phyloP scores from a whole-genome alignment of 441 rosid genomes.

The Erodium texanum region DNA sequence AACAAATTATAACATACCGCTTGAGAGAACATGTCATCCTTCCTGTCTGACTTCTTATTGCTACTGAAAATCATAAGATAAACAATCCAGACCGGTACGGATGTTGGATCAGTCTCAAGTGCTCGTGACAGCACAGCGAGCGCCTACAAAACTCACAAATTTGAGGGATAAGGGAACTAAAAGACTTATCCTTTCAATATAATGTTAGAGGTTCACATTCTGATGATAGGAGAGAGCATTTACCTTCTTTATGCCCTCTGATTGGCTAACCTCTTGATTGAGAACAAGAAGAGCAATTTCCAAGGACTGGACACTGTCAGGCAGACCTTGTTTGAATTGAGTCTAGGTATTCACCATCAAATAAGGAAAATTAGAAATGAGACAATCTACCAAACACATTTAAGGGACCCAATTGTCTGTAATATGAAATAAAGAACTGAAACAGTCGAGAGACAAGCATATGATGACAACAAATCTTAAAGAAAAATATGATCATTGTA shows the following conservation, averaged over 20 bases:
- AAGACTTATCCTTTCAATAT: slow-evolving; percentile 4
- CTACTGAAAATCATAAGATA: slow-evolving; percentile 62
- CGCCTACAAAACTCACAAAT: slow-evolving; percentile 47
- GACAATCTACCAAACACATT: slow-evolving; percentile 17
- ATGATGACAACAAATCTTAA: not conserved
- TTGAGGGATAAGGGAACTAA: slow-evolving; percentile 19
- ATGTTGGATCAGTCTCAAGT: slow-evolving; percentile 63
- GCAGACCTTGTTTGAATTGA: slow-evolving; percentile 45
- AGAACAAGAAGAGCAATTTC: slow-evolving; percentile 72
- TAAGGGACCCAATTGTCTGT: slow-evolving; percentile 4
- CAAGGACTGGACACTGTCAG: slow-evolving; percentile 41
- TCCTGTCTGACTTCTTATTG: slow-evolving; percentile 33
- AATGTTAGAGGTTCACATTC: slow-evolving; percentile 11
- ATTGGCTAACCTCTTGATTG: slow-evolving; percentile 51
- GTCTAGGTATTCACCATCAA: slow-evolving; percentile 45
- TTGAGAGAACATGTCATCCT: slow-evolving; percentile 59
- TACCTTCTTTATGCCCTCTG: slow-evolving; percentile 68
- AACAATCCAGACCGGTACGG: slow-evolving; percentile 73
- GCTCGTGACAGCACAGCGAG: slow-evolving; percentile 66
- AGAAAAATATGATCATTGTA: not conserved
- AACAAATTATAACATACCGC: slow-evolving; percentile 53
- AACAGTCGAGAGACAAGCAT: not conserved
- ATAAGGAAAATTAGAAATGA: slow-evolving; percentile 22
- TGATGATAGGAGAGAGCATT: slow-evolving; percentile 12
- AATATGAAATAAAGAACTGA: not conserved